Conservation (phyloP, 2,329 filamentous ascomycete species). For the Ceratocystiopsis brevicomis region DNA sequence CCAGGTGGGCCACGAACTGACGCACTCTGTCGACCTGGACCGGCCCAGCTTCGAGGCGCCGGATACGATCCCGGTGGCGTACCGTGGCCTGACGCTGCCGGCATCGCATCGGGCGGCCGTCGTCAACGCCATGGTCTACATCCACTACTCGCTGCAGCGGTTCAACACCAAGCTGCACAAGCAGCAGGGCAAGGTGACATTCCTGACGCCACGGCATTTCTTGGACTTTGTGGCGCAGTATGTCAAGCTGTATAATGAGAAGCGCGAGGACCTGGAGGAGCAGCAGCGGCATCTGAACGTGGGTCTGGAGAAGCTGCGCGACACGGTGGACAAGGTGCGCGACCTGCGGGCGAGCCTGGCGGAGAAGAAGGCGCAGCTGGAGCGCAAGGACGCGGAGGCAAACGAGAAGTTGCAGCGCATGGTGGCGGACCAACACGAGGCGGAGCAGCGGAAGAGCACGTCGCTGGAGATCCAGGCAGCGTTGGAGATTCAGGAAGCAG, state of each 20-base stretch:
- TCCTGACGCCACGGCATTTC: slow-evolving; percentile 90
- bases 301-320: slow-evolving; percentile 87
- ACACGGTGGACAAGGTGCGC: slow-evolving; percentile 92
- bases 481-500: slow-evolving; percentile 73
- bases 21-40: slow-evolving; percentile 89
- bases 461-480: slow-evolving; percentile 78
- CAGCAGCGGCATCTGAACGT: slow-evolving; percentile 97
- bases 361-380: slow-evolving; percentile 83
- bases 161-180: slow-evolving; percentile 80
- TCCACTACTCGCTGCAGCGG: slow-evolving; percentile 80
- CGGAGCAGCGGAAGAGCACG: slow-evolving; percentile 72
- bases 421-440: slow-evolving; percentile 88
- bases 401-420: slow-evolving; percentile 95
- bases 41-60: slow-evolving; percentile 69
- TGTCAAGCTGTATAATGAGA: slow-evolving; percentile 92
- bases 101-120: slow-evolving; percentile 81
- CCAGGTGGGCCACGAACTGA: slow-evolving; percentile 91
- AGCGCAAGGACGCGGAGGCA: slow-evolving; percentile 84
- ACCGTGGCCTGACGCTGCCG: slow-evolving; percentile 65
- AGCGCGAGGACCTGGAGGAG: slow-evolving; percentile 94
- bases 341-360: slow-evolving; percentile 80
- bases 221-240: slow-evolving; percentile 97
- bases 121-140: slow-evolving; percentile 96
- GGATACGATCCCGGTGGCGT: slow-evolving; percentile 83
- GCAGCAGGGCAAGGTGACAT: slow-evolving; percentile 84